Conservation (phyloP, 257 asterid genomes). For the Solanum peruvianum region DNA sequence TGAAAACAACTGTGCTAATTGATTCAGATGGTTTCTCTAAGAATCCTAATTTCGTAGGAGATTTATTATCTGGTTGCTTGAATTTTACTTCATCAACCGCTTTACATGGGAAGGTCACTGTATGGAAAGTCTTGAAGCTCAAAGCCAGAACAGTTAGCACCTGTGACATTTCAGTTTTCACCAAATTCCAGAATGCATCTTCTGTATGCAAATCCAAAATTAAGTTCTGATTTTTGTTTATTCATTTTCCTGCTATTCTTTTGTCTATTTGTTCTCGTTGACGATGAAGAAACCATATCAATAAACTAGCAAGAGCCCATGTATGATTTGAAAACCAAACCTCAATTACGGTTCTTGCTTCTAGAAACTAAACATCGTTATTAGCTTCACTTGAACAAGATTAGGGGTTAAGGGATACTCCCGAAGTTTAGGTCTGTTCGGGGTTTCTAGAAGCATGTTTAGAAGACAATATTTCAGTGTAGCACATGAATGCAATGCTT, state of each 20-base stretch:
- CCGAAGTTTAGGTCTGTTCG: background rate
- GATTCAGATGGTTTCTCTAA: conserved; percentile 6
- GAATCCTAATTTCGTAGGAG: conserved; percentile 17
- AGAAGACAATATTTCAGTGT: background rate
- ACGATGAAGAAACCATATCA: background rate
- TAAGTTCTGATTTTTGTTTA: conserved; percentile 2
- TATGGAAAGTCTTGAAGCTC: conserved; percentile 24
- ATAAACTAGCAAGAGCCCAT: background rate
- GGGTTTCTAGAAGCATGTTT: background rate
- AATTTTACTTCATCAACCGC: conserved; percentile 40
- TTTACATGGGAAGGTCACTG: conserved; percentile 33
- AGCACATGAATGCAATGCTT: background rate
- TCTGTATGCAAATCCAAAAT: conserved; percentile 32
- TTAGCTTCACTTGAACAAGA: background rate
- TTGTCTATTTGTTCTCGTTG: background rate
- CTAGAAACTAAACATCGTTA: background rate
- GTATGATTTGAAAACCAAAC: background rate
- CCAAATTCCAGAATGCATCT: conserved; percentile 13
- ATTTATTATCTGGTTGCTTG: conserved; percentile 18
- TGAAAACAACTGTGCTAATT: conserved; percentile 16
- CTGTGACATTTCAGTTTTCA: conserved; percentile 33
- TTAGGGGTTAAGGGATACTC: background rate
- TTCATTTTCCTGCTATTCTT: background rate
- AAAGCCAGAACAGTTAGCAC: conserved; percentile 28
- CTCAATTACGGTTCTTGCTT: background rate